Conservation (phyloP, 768 basidiomycete species). For the Pisolithus orientalis region DNA sequence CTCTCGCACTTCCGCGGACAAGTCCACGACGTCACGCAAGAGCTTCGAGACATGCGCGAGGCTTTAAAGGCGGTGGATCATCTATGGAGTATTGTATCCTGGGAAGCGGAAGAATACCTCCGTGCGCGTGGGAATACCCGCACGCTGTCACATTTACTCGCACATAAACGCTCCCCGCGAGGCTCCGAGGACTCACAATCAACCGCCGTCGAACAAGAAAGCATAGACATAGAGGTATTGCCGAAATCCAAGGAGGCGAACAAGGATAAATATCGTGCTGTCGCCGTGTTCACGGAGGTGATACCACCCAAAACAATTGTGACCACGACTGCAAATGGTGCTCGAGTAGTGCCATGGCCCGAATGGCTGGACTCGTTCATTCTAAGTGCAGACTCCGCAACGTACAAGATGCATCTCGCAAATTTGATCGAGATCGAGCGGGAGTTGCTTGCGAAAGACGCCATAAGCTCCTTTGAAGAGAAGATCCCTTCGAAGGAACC, state of each 20-base stretch:
- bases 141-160: conserved; percentile 7
- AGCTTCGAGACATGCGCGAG: conserved; percentile 42
- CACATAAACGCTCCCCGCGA: conserved; percentile 37
- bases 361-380: conserved; percentile 36
- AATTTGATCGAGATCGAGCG: conserved; percentile 31
- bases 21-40: conserved; percentile 44
- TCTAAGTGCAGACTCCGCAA: conserved; percentile 28
- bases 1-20: conserved; percentile 48
- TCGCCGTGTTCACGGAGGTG: conserved; percentile 14
- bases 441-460: conserved; percentile 24
- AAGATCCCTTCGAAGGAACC: conserved; percentile 25
- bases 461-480: conserved; percentile 16
- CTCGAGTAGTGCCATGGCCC: conserved; percentile 30
- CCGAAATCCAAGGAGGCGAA: conserved; percentile 14
- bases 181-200: conserved; percentile 64
- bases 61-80: conserved; percentile 38
- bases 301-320: conserved; percentile 10
- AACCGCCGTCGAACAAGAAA: conserved; percentile 39
- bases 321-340: conserved; percentile 18
- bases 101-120: conserved; percentile 41
- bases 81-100: conserved; percentile 38
- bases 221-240: conserved; percentile 1
- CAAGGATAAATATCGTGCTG: conserved; percentile 10
- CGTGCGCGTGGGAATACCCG: conserved; percentile 1
- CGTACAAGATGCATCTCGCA: conserved; percentile 31